Evolutionary conservation across 169 alveolate species (phyloP), one percentile per base, ranked within the genome.

Genomic region (Plasmodium cynomolgi): DNA sequence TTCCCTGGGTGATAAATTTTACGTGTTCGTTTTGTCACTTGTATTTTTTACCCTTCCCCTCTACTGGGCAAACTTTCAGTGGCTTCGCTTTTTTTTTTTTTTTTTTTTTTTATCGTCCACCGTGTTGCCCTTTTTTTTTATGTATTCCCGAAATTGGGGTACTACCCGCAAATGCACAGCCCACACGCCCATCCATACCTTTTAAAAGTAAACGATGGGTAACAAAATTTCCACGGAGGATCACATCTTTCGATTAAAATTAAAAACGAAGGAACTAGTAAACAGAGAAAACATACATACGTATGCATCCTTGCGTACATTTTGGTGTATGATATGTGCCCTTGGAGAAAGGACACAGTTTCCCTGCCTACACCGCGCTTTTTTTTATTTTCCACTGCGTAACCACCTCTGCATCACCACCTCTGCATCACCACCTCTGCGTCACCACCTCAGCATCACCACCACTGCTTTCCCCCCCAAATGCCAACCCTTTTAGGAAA

Each of bases 251-350:
- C 93, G 93, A 56, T 75, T 86, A 56, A 86, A 86, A 34, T 77
- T 86, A 77, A 86, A 86, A 77, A 86, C 93, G n/a, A 86, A 86
- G 81, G 93, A 86, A 86, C 72, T 86, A 74, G 93, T 86, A 75
- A 86, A 75, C 33, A 77, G 41, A n/a, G 75, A 68, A 68, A 68
- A 68, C 33, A 20, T 68, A 68, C 77, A 68, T 68, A 68, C 37
- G 4, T 62, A n/a, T 8, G 15, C 75, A 62, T 26, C 33, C 11
- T n/a, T 26, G 33, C 3, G 75, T 26, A 20, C 11, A 62, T 62
- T n/a, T 15, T 15, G 11, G 23, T 74, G 31, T 17, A 84, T 39
- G 50, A 58, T 31, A 34, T 29, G 39, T 23, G 1, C 50, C 29
- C 79, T 72, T 11, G 31, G 34, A 26, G 20, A 73, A 3, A 26